These are phyloP conservation scores for Lachancea waltii DNA, from an alignment of 805 yeast genomes.

Conservation along the genomic window DNA sequence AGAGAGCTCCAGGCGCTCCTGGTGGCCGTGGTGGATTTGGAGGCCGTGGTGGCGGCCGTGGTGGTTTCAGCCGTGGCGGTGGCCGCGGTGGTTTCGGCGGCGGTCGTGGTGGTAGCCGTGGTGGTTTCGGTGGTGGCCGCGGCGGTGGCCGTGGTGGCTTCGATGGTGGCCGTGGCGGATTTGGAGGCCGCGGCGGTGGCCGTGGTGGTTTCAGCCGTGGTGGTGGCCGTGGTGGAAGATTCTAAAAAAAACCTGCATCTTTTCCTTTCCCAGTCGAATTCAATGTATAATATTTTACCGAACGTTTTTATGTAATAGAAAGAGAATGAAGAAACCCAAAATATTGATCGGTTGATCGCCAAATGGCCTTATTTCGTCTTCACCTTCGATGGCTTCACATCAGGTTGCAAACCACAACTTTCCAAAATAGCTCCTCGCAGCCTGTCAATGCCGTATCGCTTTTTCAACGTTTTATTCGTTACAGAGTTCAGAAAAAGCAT, in stretches of 20 bases:
- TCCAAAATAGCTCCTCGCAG: slow-evolving; percentile 46
- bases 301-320: slow-evolving; percentile 8
- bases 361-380: not conserved
- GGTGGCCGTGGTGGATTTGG: slow-evolving; percentile 40
- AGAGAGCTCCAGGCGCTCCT: slow-evolving; percentile 53
- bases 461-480: slow-evolving; percentile 28
- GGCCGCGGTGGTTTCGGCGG: slow-evolving; percentile 43
- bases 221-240: slow-evolving; percentile 24
- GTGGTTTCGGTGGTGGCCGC: slow-evolving; percentile 36
- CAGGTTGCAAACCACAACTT: slow-evolving; percentile 40
- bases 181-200: slow-evolving; percentile 29
- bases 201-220: slow-evolving; percentile 25
- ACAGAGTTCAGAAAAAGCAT: slow-evolving; percentile 48
- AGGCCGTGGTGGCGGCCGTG: slow-evolving; percentile 38
- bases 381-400: slow-evolving; percentile 18
- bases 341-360: not conserved
- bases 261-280: slow-evolving; percentile 3
- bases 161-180: slow-evolving; percentile 33
- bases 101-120: slow-evolving; percentile 35
- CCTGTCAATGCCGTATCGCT: slow-evolving; percentile 49
- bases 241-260: slow-evolving; percentile 6
- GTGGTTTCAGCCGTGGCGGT: slow-evolving; percentile 45
- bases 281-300: slow-evolving; percentile 8
- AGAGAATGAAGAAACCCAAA: not conserved
- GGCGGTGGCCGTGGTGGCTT: slow-evolving; percentile 32